phyloP scores from a whole-genome alignment of 78 protist genomes.

The Capsaspora owczarzaki region DNA sequence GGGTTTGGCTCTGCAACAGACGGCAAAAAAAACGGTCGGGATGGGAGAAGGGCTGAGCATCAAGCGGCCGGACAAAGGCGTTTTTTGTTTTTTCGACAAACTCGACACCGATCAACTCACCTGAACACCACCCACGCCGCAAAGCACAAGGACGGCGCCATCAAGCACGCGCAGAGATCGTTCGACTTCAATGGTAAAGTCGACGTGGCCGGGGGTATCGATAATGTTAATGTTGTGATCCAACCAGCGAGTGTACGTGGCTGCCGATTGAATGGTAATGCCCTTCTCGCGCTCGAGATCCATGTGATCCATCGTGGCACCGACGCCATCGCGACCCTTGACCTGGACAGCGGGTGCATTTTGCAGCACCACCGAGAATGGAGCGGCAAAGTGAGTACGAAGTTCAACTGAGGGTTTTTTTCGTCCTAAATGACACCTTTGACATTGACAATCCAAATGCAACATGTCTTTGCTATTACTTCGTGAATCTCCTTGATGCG shows the following conservation, averaged over 20 bases:
- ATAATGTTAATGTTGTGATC: constrained; percentile 84
- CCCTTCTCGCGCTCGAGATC: constrained; percentile 93
- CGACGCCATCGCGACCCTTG: constrained; percentile 84
- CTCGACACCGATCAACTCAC: not conserved
- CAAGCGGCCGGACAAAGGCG: not conserved
- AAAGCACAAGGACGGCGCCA: constrained; percentile 83
- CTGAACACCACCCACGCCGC: constrained; percentile 9
- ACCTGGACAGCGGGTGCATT: constrained; percentile 31
- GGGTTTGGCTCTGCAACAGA: not conserved
- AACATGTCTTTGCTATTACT: no score
- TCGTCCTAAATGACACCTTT: no score
- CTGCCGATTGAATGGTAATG: constrained; percentile 95
- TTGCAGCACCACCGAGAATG: no score
- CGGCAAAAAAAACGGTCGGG: not conserved
- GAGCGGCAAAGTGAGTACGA: no score
- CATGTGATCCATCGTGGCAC: constrained; percentile 93
- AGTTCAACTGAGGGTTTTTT: no score
- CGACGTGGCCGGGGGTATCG: constrained; percentile 98
- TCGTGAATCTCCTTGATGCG: constrained; percentile 79
- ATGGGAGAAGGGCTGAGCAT: not conserved
- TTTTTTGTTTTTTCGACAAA: not conserved
- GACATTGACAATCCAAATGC: no score
- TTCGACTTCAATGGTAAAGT: constrained; percentile 96
- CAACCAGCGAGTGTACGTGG: constrained; percentile 85
- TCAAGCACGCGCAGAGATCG: constrained; percentile 83